Evolutionary conservation across 1,284 basidiomycete species (phyloP).

Genomic region (Bjerkandera adusta): DNA sequence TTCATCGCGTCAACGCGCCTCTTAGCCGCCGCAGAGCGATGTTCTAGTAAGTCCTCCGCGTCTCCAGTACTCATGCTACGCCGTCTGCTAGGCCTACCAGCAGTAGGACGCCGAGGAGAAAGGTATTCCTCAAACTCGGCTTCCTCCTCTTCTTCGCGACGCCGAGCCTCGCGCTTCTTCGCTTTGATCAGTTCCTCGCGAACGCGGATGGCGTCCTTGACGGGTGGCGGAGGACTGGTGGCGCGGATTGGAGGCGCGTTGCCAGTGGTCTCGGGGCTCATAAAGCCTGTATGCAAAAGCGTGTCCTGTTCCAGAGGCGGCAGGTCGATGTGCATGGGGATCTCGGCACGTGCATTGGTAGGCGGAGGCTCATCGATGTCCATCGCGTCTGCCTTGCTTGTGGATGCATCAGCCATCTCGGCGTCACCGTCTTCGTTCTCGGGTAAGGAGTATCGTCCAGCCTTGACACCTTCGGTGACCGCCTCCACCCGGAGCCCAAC

Average conservation of each 20-base stretch:
- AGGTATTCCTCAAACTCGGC: slow-evolving; percentile 37
- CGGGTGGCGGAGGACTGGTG: slow-evolving; percentile 41
- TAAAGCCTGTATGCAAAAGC: slow-evolving; percentile 9
- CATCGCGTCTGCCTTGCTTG: slow-evolving; percentile 17
- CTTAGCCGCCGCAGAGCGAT: slow-evolving; percentile 30
- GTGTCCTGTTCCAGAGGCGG: slow-evolving; percentile 7
- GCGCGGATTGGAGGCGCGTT: slow-evolving; percentile 9
- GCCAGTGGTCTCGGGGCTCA: slow-evolving; percentile 9
- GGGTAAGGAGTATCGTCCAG: slow-evolving; percentile 28
- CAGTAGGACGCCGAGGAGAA: slow-evolving; percentile 12
- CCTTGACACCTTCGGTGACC: slow-evolving; percentile 32
- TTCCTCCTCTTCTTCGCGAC: slow-evolving; percentile 47
- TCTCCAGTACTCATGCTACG: slow-evolving; percentile 77
- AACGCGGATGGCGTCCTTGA: slow-evolving; percentile 61
- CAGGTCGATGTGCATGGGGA: slow-evolving; percentile 3
- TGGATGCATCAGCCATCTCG: slow-evolving; percentile 20
- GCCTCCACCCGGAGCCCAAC: slow-evolving; percentile 28
- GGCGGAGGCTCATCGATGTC: slow-evolving; percentile 17
- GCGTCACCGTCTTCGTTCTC: slow-evolving; percentile 30
- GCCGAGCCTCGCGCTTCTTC: slow-evolving; percentile 61
- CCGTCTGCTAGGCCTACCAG: slow-evolving; percentile 52
- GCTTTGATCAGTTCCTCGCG: slow-evolving; percentile 73
- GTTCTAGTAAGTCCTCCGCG: slow-evolving; percentile 40
- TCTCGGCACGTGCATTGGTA: slow-evolving; percentile 6
- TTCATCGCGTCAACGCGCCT: slow-evolving; percentile 24